Percentiles rank a stretch among this genome's conserved stretches.
These are phyloP conservation scores for Canna indica DNA, from an alignment of 176 grass and related monocot species.

Conservation along the genomic window DNA sequence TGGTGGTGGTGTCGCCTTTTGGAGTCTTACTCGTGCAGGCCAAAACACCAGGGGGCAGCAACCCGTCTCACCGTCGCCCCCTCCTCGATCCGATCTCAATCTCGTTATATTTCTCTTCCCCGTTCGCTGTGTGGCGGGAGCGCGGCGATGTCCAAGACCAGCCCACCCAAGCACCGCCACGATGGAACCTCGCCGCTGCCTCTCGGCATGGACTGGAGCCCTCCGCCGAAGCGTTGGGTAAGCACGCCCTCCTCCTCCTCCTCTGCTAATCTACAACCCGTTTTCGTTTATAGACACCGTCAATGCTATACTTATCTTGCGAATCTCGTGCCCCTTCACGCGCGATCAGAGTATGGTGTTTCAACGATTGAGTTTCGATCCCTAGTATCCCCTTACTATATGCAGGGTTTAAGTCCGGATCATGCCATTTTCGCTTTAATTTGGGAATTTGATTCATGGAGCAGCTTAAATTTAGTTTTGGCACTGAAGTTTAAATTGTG, in stretches of 20 bases:
- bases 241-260: background rate
- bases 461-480: background rate
- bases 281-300: background rate
- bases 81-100: background rate
- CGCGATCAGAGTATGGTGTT: background rate
- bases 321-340: background rate
- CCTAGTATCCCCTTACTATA: background rate
- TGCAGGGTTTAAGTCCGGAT: background rate
- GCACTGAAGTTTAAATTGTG: background rate
- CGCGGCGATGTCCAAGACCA: conserved; percentile 35
- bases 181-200: conserved; percentile 95
- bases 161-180: conserved; percentile 97
- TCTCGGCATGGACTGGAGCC: conserved; percentile 98
- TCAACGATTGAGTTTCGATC: background rate
- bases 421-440: background rate
- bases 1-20: background rate
- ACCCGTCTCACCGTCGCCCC: background rate
- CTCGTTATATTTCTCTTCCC: background rate
- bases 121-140: background rate
- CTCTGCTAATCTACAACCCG: background rate
- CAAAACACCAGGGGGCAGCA: background rate
- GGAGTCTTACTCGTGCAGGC: too few species aligned
- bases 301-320: background rate
- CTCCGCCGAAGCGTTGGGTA: conserved; percentile 86
- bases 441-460: background rate